Base-by-base conservation (phyloP, 345 rosid species). In the Limnanthes douglasii region DNA sequence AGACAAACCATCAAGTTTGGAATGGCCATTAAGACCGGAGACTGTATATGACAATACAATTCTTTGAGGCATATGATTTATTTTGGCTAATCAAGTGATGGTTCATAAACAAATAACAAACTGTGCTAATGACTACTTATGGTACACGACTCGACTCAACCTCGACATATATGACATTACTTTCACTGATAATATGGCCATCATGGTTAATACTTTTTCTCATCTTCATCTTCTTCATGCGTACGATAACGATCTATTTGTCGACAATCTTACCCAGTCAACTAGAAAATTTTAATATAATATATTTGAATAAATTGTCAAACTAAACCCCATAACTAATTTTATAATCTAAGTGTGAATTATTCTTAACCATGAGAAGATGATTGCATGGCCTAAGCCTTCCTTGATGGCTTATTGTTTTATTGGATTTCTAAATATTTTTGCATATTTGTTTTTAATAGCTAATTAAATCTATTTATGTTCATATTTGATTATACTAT, bases 1-100 rank as follows among this genome's bases (percentile, higher is more conserved):
- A 19, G 18, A 45, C 11, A 37, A 61, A 33, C 58, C 69, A 1
- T 12, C 23, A 28, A 46, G 57, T 17, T 51, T 72, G 1, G 39
- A 51, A 27, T 75, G 86, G 92, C 29, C 23, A 1, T 79, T 84
- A 86, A 73, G 65, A 37, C 78, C 84, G 0, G 84, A 84, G 47
- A 16, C 8, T 0, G 34, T 49, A n/a, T n/a, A n/a, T 10, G 53
- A 45, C 1, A 34, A 50, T 16, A 10, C 59, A 4, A 39, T 59
- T 8, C 21, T 50, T 10, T n/a, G 23, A 50, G 59, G 78, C 18
- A 63, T 43, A 5, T 68, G 77, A 19, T 29, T 43, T 6, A 40
- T 55, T 28, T 21, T 60, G 2, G 27, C 50, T 0, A 42, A 49
- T 21, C 33, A 41, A 18, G 41, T 76, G 14, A 8, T 72, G 6